These are phyloP conservation scores for Cinnamomum micranthum DNA, from an alignment of 164 flowering plant genomes.

Conservation along the genomic window DNA sequence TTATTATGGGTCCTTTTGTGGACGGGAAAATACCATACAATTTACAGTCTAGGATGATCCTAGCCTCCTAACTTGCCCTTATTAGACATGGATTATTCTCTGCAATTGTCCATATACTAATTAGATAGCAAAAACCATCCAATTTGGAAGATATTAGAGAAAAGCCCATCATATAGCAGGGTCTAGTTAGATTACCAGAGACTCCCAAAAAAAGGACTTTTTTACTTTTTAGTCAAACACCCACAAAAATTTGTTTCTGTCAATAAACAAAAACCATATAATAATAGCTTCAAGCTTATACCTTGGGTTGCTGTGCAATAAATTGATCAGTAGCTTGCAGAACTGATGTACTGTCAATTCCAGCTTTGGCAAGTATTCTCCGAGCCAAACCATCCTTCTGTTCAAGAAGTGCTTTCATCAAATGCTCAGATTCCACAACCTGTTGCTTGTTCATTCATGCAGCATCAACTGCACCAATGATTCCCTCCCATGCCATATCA, in stretches of 20 bases:
- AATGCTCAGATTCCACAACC: slow-evolving; percentile 85
- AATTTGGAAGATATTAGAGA: no score
- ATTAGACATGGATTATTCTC: no score
- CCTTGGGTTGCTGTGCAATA: slow-evolving; percentile 81
- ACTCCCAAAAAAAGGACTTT: no score
- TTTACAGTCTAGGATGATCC: no score
- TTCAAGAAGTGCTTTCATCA: slow-evolving; percentile 91
- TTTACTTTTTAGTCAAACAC: no score
- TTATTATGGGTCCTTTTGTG: no score
- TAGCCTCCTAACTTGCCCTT: no score
- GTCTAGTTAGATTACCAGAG: no score
- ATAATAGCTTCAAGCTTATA: slow-evolving; percentile 9
- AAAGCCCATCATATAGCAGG: no score
- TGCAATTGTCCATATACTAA: no score
- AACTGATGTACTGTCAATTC: slow-evolving; percentile 74
- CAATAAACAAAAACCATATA: not conserved
- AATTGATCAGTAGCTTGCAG: slow-evolving; percentile 80
- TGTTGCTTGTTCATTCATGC: slow-evolving; percentile 73
- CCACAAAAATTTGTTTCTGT: not conserved
- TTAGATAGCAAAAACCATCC: no score
- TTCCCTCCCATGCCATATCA: slow-evolving; percentile 96
- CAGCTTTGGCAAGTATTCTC: slow-evolving; percentile 87
- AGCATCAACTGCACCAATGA: slow-evolving; percentile 78
- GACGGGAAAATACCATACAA: no score
- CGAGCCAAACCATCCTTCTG: slow-evolving; percentile 95